Base-by-base conservation (phyloP, 2,329 filamentous ascomycete genomes). In the Chalaropsis ovoidea region DNA sequence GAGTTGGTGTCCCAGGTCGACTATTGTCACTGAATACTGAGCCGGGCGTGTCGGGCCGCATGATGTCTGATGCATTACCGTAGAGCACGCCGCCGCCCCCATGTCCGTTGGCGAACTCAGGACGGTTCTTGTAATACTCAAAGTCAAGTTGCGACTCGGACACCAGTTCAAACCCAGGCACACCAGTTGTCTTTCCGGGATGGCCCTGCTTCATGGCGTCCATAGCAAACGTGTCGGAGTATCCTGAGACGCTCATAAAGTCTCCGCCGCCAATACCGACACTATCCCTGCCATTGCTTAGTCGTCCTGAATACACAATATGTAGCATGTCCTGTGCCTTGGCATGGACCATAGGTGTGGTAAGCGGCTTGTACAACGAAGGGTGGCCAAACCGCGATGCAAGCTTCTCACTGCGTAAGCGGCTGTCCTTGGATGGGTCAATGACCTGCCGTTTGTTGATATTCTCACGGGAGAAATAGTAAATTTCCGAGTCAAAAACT, bases 341-440 rank as follows among this genome's bases (percentile, higher is more conserved):
- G 64, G 90, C 88, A 71, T 95, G 88, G 2, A 97, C 93, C 92
- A 97, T 96, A 2, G 93, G 93, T 0, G 91, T 95, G 70, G 93
- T 92, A 22, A 97, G 81, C 2, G 89, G 87, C 74, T 88, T 89
- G 78, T 94, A 96, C 17, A 97, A 80, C 3, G 89, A 91, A 0
- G 93, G 94, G 73, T 99, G 90, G 1, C 91, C 92, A 73, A 96
- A 99, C 31, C 89, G 83, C 27, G 85, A 85, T 67, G 83, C 87
- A 65, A 91, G 82, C 71, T 83, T 87, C 74, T 87, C 91, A 72
- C 76, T 86, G 71, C 81, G 83, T 73, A 78, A 73, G 17, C 79
- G 78, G 66, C 81, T 70, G 24, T 73, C 76, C 1, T 73, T 74
- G 49, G 58, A 47, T 13, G 66, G 63, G 19, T 64, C 66, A 19